Base-by-base conservation (phyloP, 345 rosid genomes). In the Eucalyptus sideroxylon region DNA sequence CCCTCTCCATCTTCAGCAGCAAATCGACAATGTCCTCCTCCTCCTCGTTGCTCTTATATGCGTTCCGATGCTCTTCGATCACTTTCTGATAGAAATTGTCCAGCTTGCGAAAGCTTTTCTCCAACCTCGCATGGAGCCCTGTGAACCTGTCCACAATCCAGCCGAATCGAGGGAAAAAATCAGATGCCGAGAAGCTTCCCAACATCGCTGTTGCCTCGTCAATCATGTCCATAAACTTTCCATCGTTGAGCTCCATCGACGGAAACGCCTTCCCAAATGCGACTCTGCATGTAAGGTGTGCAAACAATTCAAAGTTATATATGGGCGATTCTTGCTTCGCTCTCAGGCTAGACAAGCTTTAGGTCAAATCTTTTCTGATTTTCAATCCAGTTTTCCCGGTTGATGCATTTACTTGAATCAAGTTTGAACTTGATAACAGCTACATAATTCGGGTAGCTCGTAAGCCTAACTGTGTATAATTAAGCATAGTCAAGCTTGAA, bases 241-340 rank as follows among this genome's bases (percentile, higher is more conserved):
- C 47, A 5, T 50, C 37, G 67, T 92, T 77, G 8, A 53, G 50
- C 30, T 86, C 88, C 40, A 65, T 89, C 72, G 67, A 90, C 60
- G 88, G 88, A 30, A 89, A 93, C 45, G 65, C 85, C 89, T 88
- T 87, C 47, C 95, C 95, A 21, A 89, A 92, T 45, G 91, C 92
- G 62, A 88, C 80, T 88, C 89, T 88, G 50, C 86, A 88, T 37
- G 83, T 37, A 19, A 37, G 27, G 83, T 9, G 30, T 23, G 62
- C 62, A 56, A 24, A 56, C 62, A 2, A 56, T 23, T 24, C 62
- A 56, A 56, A 56, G 62, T 56, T 56, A 56, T 5, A 4, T 23
- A 24, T 56, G 62, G 62, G 14, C 62, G 77, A n/a, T n/a, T 65
- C 77, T 65, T 65, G 10, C 37, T n/a, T 65, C 19, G 37, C 77